These are phyloP conservation scores for Mangifera indica DNA, from an alignment of 345 rosid species.

Conservation along the genomic window DNA sequence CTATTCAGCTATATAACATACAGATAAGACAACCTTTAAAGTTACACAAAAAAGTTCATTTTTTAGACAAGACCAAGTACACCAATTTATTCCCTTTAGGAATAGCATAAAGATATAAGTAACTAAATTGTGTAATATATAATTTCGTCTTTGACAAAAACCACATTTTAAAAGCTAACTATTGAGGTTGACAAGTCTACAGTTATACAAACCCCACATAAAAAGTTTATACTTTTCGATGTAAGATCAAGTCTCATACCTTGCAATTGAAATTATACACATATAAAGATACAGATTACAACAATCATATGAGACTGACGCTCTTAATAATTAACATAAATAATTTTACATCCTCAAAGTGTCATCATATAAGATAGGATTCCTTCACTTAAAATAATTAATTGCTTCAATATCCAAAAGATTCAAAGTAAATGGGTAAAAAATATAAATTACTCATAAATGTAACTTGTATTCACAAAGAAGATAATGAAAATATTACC, in stretches of 20 bases:
- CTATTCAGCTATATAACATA: slow-evolving; percentile 2
- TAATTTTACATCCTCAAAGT: background rate
- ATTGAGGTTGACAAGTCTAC: too few relatives aligned
- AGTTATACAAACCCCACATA: too few relatives aligned
- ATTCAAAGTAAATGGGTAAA: background rate
- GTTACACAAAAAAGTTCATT: background rate
- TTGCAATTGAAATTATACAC: too few relatives aligned
- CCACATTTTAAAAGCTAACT: too few relatives aligned
- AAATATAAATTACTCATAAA: too few relatives aligned
- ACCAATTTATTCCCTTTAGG: too few relatives aligned
- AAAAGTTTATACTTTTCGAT: too few relatives aligned
- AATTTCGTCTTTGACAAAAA: too few relatives aligned
- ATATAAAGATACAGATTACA: background rate
- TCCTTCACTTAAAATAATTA: background rate
- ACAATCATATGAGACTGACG: background rate
- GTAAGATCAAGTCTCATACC: too few relatives aligned
- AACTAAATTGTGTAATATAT: too few relatives aligned
- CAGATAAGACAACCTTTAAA: background rate
- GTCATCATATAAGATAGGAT: background rate
- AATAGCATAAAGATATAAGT: too few relatives aligned
- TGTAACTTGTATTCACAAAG: background rate
- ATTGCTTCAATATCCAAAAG: background rate
- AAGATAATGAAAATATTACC: slow-evolving; percentile 37
- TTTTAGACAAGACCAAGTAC: background rate
- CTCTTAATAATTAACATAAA: background rate